phyloP scores from a whole-genome alignment of 805 yeast species.

The Candida endomychidarum region DNA sequence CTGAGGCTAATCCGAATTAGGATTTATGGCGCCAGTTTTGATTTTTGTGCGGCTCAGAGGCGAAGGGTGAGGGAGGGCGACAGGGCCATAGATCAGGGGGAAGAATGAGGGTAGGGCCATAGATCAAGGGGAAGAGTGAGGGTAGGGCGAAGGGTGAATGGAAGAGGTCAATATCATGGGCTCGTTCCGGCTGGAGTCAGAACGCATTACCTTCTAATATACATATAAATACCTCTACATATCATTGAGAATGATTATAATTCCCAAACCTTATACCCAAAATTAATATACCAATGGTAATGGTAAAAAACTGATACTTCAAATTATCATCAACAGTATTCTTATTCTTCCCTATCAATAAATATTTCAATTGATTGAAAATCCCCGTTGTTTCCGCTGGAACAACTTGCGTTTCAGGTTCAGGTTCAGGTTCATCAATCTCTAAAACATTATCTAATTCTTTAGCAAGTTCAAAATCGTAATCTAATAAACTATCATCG shows the following conservation, averaged over 20 bases:
- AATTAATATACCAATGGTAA: conserved; percentile 42
- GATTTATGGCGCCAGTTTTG: neutral
- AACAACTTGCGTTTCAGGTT: conserved; percentile 1
- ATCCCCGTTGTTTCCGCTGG: conserved; percentile 27
- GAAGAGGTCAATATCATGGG: no score
- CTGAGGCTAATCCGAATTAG: neutral
- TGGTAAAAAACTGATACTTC: conserved; percentile 42
- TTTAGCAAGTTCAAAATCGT: conserved; percentile 14
- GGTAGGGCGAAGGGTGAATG: no score
- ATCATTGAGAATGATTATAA: conserved; percentile 11
- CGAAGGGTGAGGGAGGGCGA: no score
- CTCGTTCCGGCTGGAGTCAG: no score
- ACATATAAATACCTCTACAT: conserved; percentile 7
- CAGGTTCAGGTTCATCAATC: conserved; percentile 9
- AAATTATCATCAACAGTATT: conserved; percentile 39
- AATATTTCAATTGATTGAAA: conserved; percentile 34
- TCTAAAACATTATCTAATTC: conserved; percentile 6
- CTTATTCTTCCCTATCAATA: conserved; percentile 30
- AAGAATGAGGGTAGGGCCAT: no score
- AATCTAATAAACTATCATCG: conserved; percentile 10
- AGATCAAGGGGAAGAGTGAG: no score
- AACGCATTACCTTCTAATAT: conserved; percentile 1
- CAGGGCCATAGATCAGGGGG: no score
- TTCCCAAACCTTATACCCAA: conserved; percentile 39
- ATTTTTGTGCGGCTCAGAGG: no score